These are phyloP conservation scores for Candida hungchunana DNA, from an alignment of 805 yeast genomes.

Conservation along the genomic window DNA sequence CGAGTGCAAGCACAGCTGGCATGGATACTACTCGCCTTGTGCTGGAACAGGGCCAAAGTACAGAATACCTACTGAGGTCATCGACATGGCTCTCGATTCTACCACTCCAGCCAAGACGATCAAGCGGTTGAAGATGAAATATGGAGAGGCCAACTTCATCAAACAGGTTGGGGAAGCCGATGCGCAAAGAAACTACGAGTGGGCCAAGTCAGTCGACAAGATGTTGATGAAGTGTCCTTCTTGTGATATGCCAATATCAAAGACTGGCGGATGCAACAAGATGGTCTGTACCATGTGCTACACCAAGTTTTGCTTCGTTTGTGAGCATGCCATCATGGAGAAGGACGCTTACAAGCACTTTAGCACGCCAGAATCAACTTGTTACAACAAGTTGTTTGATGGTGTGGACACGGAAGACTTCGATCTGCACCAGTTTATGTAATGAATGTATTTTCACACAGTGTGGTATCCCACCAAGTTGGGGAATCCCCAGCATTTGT, in stretches of 20 bases:
- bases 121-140: no score
- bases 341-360: conserved; percentile 51
- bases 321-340: conserved; percentile 38
- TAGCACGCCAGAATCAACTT: conserved; percentile 35
- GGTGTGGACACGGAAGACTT: no score
- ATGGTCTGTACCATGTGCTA: conserved; percentile 52
- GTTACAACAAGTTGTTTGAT: conserved; percentile 49
- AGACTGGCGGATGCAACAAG: conserved; percentile 56
- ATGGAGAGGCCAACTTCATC: no score
- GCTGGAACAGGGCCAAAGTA: conserved; percentile 30
- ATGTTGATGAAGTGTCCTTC: no score
- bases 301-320: conserved; percentile 49
- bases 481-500: conserved; percentile 47
- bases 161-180: no score
- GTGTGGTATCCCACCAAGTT: conserved; percentile 41
- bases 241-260: conserved; percentile 42
- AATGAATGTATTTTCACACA: no score
- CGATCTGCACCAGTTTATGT: no score
- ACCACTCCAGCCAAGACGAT: no score
- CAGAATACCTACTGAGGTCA: conserved; percentile 29
- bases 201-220: no score
- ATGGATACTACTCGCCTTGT: conserved; percentile 48
- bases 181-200: no score
- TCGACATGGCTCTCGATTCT: conserved; percentile 33
- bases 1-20: conserved; percentile 58